Conservation (phyloP, 768 basidiomycete species). For the Trametes villosa region DNA sequence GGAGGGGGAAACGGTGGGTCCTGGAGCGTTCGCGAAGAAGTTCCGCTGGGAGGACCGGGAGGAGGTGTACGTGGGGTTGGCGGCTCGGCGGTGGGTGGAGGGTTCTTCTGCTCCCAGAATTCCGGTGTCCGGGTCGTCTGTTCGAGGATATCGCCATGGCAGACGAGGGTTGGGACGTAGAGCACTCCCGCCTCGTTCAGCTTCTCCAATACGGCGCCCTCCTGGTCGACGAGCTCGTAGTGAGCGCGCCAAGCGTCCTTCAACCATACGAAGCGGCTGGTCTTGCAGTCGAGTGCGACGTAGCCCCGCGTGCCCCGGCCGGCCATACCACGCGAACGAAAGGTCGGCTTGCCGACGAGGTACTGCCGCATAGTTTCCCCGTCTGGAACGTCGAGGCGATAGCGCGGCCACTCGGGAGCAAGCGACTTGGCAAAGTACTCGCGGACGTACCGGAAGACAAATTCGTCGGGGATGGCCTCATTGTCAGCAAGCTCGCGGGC, state of each 20-base stretch:
- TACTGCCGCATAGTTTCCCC: not conserved
- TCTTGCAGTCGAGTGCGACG: constrained; percentile 13
- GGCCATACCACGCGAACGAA: constrained; percentile 4
- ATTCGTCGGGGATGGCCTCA: not conserved
- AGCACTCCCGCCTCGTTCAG: not conserved
- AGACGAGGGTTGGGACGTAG: constrained; percentile 7
- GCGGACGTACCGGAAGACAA: constrained; percentile 8
- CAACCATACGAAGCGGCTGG: not conserved
- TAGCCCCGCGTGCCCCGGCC: constrained; percentile 22
- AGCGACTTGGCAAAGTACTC: constrained; percentile 1
- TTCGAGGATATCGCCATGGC: constrained; percentile 6
- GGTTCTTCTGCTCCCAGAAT: not conserved
- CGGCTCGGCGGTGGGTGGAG: not conserved
- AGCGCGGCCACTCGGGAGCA: not conserved
- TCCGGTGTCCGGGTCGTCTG: not conserved
- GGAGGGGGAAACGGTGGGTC: not conserved
- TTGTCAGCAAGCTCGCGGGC: not conserved
- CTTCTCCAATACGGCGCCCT: not conserved
- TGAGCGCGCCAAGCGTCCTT: constrained; percentile 15
- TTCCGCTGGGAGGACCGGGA: not conserved
- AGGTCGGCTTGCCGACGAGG: constrained; percentile 12
- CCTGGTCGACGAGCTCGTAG: not conserved
- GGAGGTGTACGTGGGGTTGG: not conserved
- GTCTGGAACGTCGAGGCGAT: constrained; percentile 6
- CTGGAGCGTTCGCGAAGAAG: not conserved